Percentiles rank a stretch among this genome's conserved stretches.
Evolutionary conservation across 305 asterid genomes (phyloP).

Genomic region (Fraxinus paxiana): DNA sequence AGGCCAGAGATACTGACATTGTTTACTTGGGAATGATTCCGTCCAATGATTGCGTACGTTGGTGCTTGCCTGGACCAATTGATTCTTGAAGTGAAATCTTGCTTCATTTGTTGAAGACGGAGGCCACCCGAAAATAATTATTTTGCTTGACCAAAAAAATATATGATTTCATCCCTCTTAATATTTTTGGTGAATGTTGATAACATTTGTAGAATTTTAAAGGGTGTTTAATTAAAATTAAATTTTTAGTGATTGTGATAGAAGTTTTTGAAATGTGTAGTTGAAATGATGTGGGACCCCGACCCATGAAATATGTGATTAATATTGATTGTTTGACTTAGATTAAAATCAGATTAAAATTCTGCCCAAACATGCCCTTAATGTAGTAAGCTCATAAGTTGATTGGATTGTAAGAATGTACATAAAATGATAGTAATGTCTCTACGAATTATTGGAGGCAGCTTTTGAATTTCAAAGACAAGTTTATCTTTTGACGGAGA

Average conservation of each 20-base stretch:
- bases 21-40: slow-evolving; percentile 20
- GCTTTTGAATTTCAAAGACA: background rate
- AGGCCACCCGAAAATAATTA: background rate
- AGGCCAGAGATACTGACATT: slow-evolving; percentile 11
- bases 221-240: no score
- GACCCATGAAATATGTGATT: no score
- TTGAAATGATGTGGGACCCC: no score
- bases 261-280: no score
- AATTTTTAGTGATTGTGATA: no score
- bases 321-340: no score
- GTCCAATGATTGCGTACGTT: slow-evolving; percentile 38
- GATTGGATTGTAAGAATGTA: background rate
- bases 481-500: no score
- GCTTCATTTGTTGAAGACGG: slow-evolving; percentile 30
- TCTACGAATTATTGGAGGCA: background rate
- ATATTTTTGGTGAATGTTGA: background rate
- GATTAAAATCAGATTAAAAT: no score
- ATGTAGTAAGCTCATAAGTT: background rate
- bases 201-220: background rate
- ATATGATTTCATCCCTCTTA: background rate
- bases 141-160: background rate
- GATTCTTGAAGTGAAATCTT: slow-evolving; percentile 39
- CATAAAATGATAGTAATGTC: background rate
- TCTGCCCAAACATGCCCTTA: no score
- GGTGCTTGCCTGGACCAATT: slow-evolving; percentile 49